These are phyloP conservation scores for Lactifluus subvellereus DNA, from an alignment of 768 basidiomycete species.

Conservation along the genomic window DNA sequence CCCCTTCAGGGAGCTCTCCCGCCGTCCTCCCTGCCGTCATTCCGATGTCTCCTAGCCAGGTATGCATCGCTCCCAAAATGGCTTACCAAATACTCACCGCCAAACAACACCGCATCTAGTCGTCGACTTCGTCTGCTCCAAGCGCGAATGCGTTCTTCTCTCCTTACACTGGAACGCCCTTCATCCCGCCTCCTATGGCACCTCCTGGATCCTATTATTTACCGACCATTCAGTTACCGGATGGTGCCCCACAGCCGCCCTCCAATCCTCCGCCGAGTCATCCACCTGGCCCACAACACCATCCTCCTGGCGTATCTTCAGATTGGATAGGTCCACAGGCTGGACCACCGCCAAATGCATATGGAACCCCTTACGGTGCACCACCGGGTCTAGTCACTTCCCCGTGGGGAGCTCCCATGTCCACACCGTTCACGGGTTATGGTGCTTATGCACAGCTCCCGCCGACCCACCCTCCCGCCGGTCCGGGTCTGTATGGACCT, in stretches of 20 bases:
- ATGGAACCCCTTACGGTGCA: constrained; percentile 9
- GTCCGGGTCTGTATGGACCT: neutral
- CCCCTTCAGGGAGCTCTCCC: constrained; percentile 23
- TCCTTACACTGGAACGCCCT: constrained; percentile 23
- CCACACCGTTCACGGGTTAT: constrained; percentile 27
- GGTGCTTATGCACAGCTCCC: constrained; percentile 31
- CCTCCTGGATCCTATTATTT: constrained; percentile 32
- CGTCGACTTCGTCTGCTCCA: constrained; percentile 23
- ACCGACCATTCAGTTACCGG: constrained; percentile 30
- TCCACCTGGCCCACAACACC: constrained; percentile 18
- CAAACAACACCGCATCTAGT: constrained; percentile 11
- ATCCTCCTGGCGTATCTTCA: constrained; percentile 27
- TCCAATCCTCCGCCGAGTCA: constrained; percentile 9
- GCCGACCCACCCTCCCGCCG: constrained; percentile 20
- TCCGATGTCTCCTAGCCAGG: constrained; percentile 26
- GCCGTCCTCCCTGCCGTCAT: constrained; percentile 27
- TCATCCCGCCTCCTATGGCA: constrained; percentile 13
- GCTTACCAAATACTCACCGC: constrained; percentile 3
- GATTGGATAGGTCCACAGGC: constrained; percentile 31
- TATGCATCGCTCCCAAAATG: neutral
- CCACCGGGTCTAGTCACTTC: constrained; percentile 1
- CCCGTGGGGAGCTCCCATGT: constrained; percentile 7
- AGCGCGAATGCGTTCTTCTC: constrained; percentile 15
- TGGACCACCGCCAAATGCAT: constrained; percentile 20
- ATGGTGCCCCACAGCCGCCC: neutral